These are phyloP conservation scores for Aspergillus clavatus DNA, from an alignment of 2,329 filamentous ascomycete species.

Conservation along the genomic window DNA sequence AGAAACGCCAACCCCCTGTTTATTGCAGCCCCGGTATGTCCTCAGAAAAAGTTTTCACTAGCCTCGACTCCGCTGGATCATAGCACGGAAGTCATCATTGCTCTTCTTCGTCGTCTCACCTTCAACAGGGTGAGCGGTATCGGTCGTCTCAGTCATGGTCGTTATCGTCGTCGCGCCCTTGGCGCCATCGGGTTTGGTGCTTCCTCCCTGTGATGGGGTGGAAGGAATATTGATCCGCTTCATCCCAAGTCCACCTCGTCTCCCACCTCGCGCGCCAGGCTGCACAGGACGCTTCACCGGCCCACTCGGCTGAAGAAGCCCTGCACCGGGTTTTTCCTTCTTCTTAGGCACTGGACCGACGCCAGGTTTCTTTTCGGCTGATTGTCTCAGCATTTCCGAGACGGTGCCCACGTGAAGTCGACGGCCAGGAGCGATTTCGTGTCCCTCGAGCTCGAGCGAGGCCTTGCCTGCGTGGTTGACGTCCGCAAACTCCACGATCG, in stretches of 20 bases:
- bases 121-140: slow-evolving; percentile 10
- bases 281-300: slow-evolving; percentile 45
- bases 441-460: slow-evolving; percentile 42
- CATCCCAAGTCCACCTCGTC: slow-evolving; percentile 47
- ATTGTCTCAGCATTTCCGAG: slow-evolving; percentile 45
- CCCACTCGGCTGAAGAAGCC: slow-evolving; percentile 28
- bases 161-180: slow-evolving; percentile 20
- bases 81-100: slow-evolving; percentile 54
- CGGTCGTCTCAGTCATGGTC: slow-evolving; percentile 26
- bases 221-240: slow-evolving; percentile 37
- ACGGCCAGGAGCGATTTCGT: slow-evolving; percentile 42
- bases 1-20: slow-evolving; percentile 27
- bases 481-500: slow-evolving; percentile 75
- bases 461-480: slow-evolving; percentile 64
- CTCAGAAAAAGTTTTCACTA: slow-evolving; percentile 16
- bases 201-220: slow-evolving; percentile 3
- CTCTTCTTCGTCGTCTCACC: slow-evolving; percentile 43
- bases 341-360: slow-evolving; percentile 38
- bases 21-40: slow-evolving; percentile 23
- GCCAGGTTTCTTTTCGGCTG: slow-evolving; percentile 39
- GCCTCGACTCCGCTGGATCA: slow-evolving; percentile 44
- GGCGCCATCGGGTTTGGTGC: neutral
- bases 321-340: slow-evolving; percentile 28
- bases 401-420: slow-evolving; percentile 48
- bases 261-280: slow-evolving; percentile 38